Percentiles rank a stretch among this genome's conserved stretches.
Evolutionary conservation across 2,329 filamentous ascomycete species (phyloP).

Genomic region (Ophiostoma perfectum): DNA sequence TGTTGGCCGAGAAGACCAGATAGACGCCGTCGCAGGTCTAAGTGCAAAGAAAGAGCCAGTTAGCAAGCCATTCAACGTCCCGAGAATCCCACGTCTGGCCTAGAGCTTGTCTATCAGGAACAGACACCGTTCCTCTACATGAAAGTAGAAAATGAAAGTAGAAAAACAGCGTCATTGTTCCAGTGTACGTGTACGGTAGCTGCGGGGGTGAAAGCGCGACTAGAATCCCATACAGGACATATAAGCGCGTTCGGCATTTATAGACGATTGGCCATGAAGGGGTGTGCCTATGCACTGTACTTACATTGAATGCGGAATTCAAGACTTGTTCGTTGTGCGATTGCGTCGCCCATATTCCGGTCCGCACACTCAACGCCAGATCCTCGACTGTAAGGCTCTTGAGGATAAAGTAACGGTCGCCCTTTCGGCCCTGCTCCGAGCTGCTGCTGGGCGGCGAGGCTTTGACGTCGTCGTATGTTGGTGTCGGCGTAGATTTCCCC

Average conservation of each 20-base stretch:
- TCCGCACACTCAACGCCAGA: slow-evolving; percentile 79
- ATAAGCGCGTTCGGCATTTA: neutral
- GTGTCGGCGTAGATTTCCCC: neutral
- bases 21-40: slow-evolving; percentile 82
- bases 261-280: neutral
- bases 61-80: neutral
- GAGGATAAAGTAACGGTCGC: slow-evolving; percentile 80
- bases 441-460: neutral
- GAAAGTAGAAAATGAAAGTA: neutral
- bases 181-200: neutral
- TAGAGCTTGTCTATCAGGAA: no score
- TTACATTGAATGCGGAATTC: slow-evolving; percentile 76
- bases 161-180: neutral
- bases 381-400: slow-evolving; percentile 92
- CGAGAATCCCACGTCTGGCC: no score
- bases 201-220: neutral
- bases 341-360: slow-evolving; percentile 89
- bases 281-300: slow-evolving; percentile 26
- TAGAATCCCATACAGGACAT: neutral
- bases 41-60: no score
- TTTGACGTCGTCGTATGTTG: neutral
- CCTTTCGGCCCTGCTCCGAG: slow-evolving; percentile 17
- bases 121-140: no score
- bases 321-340: slow-evolving; percentile 82
- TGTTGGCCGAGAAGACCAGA: slow-evolving; percentile 92